phyloP scores from a whole-genome alignment of 2,329 filamentous ascomycete genomes.

The Sclerotinia spermophila region DNA sequence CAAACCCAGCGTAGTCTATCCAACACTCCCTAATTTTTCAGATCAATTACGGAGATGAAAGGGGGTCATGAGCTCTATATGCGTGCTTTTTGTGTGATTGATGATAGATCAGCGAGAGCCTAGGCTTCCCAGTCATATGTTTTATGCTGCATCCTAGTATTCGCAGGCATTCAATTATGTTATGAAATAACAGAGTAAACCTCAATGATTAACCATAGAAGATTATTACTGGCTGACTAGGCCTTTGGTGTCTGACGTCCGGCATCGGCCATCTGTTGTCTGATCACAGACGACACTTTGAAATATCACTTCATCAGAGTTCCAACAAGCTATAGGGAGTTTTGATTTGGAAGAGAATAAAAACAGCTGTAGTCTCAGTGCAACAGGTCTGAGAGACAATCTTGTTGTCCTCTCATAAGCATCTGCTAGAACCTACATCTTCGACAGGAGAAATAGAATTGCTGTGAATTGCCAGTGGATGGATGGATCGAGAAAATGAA shows the following conservation, averaged over 20 bases:
- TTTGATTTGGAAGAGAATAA: too few relatives aligned
- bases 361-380: too few relatives aligned
- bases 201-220: accelerated
- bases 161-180: background rate
- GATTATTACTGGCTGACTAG: background rate
- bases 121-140: background rate
- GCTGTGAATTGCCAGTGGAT: too few relatives aligned
- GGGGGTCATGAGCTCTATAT: background rate
- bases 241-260: background rate
- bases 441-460: too few relatives aligned
- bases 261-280: too few relatives aligned
- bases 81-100: background rate
- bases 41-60: background rate
- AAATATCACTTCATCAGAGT: background rate
- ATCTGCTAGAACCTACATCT: too few relatives aligned
- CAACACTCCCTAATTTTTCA: background rate
- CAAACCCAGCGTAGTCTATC: background rate
- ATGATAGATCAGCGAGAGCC: background rate
- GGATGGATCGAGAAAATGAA: background rate
- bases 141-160: background rate
- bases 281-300: accelerated
- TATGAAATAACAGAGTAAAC: background rate
- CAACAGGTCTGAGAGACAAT: too few relatives aligned
- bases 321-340: background rate
- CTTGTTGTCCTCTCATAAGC: too few relatives aligned